Percentiles rank a stretch among this genome's conserved stretches.
Conservation (phyloP, 345 rosid genomes). For the Ailanthus altissimus region DNA sequence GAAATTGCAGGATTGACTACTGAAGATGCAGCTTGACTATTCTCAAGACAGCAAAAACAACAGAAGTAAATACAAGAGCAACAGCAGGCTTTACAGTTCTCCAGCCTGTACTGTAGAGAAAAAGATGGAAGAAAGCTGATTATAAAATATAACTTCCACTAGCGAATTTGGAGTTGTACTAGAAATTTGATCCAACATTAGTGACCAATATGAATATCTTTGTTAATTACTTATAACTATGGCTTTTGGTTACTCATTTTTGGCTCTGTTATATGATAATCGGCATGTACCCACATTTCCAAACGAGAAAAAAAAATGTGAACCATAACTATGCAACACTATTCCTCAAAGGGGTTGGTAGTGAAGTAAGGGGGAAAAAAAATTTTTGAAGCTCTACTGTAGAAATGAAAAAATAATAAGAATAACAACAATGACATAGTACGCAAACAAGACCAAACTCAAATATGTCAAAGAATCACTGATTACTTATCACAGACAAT, state of each 20-base stretch:
- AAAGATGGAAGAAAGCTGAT: neutral
- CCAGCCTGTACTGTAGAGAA: neutral
- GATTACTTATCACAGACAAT: neutral
- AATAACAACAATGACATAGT: neutral
- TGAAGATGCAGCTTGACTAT: constrained; percentile 27
- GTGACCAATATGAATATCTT: neutral
- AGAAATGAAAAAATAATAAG: neutral
- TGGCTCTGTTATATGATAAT: neutral
- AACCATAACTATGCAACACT: neutral
- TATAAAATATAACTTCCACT: neutral
- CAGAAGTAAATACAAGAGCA: too few relatives aligned
- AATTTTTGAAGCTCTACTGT: neutral
- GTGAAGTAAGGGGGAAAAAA: neutral
- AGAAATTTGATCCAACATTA: too few relatives aligned
- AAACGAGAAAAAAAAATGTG: neutral
- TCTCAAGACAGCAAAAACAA: too few relatives aligned
- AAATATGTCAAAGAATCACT: neutral
- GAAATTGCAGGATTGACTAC: constrained; percentile 67
- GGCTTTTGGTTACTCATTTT: neutral
- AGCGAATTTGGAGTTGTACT: neutral
- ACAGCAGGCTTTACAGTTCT: too few relatives aligned
- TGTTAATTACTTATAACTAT: neutral
- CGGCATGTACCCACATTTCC: neutral
- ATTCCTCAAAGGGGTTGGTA: neutral
- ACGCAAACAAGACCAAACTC: neutral